Base-by-base conservation (phyloP, 2,329 filamentous ascomycete genomes). In the Trichoderma koningii region DNA sequence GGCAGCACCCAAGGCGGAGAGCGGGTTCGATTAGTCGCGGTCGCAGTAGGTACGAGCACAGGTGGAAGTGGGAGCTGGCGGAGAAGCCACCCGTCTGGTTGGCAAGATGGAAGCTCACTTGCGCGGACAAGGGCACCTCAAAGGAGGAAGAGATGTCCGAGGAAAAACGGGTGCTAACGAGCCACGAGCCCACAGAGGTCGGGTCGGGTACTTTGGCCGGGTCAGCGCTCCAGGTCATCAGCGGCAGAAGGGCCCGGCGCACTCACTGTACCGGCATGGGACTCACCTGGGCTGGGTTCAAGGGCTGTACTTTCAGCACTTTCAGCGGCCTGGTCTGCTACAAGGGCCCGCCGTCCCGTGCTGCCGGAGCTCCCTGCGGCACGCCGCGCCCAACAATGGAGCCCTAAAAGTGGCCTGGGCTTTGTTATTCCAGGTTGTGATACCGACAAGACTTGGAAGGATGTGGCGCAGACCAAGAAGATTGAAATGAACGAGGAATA, bases 301-400 rank as follows among this genome's bases (percentile, higher is more conserved):
- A 9, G 9, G 7, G 7, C 30, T 10, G 34, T 14, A 4, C 34
- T 38, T 38, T 14, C 34, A 30, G 62, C 19, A 45, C 30, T 52
- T 12, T 52, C 50, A 52, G 50, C 50, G 34, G 28, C 50, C 50
- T 52, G 34, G 44, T 50, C 55, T 48, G 52, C 45, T 50, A 64
- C 45, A 63, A 42, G 55, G 63, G 53, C 55, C 63, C 47, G 53
- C 63, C 47, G 63, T 65, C 52, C 55, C 63, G 55, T 42, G 45
- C 38, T 65, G 47, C 63, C 62, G 62, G 62, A 55, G 52, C 52
- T 64, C 62, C 53, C 53, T 59, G 63, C 55, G 47, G 53, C 28
- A n/a, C 44, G 50, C 50, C 50, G 51, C 26, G 28, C 63, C 53
- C 26, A 64, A 64, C 63, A 64, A 64, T 64, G 63, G 63, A 64